These are phyloP conservation scores for Inga laurina DNA, from an alignment of 306 rosid species.

Conservation along the genomic window DNA sequence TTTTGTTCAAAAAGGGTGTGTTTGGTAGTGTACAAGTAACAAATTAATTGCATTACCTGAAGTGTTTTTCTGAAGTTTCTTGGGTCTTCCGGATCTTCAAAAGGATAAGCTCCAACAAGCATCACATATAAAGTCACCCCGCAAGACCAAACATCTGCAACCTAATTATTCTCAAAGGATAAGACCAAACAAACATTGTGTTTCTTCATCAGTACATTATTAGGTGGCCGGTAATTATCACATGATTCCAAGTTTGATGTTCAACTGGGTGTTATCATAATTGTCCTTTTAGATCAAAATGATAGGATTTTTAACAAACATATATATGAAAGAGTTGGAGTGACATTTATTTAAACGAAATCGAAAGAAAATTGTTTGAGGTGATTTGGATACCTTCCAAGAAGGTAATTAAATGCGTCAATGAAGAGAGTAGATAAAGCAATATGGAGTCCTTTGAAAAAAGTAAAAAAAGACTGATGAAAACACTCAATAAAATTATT, in stretches of 20 bases:
- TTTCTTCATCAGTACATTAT: background rate
- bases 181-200: background rate
- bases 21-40: background rate
- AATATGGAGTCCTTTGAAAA: too few relatives aligned
- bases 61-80: conserved; percentile 72
- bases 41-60: conserved; percentile 27
- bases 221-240: background rate
- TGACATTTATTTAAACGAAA: too few relatives aligned
- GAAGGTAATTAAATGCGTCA: too few relatives aligned
- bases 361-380: too few relatives aligned
- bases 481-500: too few relatives aligned
- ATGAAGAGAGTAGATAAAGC: too few relatives aligned
- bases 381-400: too few relatives aligned
- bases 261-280: background rate
- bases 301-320: too few relatives aligned
- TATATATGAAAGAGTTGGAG: too few relatives aligned
- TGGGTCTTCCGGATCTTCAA: conserved; percentile 48
- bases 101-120: conserved; percentile 70
- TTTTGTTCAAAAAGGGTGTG: background rate
- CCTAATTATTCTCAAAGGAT: conserved; percentile 34
- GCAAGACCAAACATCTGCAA: conserved; percentile 87
- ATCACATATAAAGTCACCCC: conserved; percentile 80
- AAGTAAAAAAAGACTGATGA: too few relatives aligned
- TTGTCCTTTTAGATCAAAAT: background rate
- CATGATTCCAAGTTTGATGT: background rate